Percentiles rank a stretch among this genome's conserved stretches.
phyloP scores from a whole-genome alignment of 1,284 basidiomycete species.

The Leucoagaricus sp. region DNA sequence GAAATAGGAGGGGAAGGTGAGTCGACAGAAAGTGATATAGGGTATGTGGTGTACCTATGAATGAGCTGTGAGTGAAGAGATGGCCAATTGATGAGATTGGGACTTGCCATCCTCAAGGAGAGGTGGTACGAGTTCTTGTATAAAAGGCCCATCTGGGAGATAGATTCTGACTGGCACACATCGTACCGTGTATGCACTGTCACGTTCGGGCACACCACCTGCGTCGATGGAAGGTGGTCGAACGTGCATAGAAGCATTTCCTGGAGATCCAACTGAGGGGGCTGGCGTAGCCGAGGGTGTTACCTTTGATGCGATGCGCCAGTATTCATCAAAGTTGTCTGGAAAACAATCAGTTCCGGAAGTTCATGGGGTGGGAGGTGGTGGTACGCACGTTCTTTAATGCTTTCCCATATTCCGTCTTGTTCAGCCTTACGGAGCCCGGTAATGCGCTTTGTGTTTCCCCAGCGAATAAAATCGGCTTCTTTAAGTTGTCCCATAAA shows the following conservation, averaged over 20 bases:
- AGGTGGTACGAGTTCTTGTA: constrained; percentile 88
- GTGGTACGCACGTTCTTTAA: constrained; percentile 75
- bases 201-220: constrained; percentile 54
- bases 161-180: constrained; percentile 90
- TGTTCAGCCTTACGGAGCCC: constrained; percentile 86
- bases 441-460: constrained; percentile 91
- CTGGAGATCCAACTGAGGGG: constrained; percentile 55
- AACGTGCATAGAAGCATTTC: constrained; percentile 54
- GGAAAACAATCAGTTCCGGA: constrained; percentile 5
- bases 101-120: constrained; percentile 65
- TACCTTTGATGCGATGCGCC: constrained; percentile 88
- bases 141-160: constrained; percentile 87
- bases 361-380: not conserved
- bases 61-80: not conserved
- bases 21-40: constrained; percentile 60
- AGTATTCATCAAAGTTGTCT: constrained; percentile 96
- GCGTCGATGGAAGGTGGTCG: constrained; percentile 74
- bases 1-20: constrained; percentile 70
- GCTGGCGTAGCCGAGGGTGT: constrained; percentile 64
- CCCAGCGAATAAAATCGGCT: constrained; percentile 94
- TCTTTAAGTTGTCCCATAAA: constrained; percentile 96
- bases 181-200: constrained; percentile 82
- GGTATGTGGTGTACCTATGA: constrained; percentile 59
- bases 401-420: constrained; percentile 93
- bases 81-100: not conserved